Evolutionary conservation across 257 asterid genomes (phyloP).

Genomic region (Leonotis leonurus): DNA sequence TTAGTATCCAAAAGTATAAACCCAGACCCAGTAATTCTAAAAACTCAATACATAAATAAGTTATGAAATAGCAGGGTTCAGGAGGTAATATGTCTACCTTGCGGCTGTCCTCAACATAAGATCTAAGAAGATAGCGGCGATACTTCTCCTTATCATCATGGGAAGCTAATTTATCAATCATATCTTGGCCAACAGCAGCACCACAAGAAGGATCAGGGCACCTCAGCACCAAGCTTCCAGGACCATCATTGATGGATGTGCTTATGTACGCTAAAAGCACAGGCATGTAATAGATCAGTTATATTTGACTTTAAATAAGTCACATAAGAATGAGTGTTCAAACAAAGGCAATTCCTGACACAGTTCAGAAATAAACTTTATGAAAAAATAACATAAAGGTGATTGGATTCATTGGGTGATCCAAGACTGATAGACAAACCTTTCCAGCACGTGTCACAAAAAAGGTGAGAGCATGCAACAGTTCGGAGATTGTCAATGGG

Average conservation of each 20-base stretch:
- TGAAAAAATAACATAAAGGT: neutral
- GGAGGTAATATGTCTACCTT: slow-evolving; percentile 45
- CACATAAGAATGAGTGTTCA: slow-evolving; percentile 1
- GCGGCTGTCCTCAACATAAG: slow-evolving; percentile 88
- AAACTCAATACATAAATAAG: neutral
- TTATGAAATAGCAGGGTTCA: slow-evolving; percentile 11
- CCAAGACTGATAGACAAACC: slow-evolving; percentile 39
- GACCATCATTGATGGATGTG: slow-evolving; percentile 84
- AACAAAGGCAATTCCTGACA: neutral
- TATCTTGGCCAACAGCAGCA: slow-evolving; percentile 85
- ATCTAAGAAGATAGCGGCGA: slow-evolving; percentile 77
- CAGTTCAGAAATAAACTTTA: no score
- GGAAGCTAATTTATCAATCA: slow-evolving; percentile 50
- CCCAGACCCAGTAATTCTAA: neutral
- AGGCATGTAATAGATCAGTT: slow-evolving; percentile 6
- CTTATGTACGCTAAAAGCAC: slow-evolving; percentile 60
- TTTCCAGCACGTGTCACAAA: slow-evolving; percentile 78
- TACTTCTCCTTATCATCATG: slow-evolving; percentile 67
- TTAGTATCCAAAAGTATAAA: neutral
- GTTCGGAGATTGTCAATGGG: slow-evolving; percentile 31
- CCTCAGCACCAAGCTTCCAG: slow-evolving; percentile 85
- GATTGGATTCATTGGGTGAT: no score
- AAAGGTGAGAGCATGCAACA: slow-evolving; percentile 71
- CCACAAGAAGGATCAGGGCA: slow-evolving; percentile 85
- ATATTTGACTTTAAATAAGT: neutral